Evolutionary conservation across 2,329 filamentous ascomycete species (phyloP), one percentile per base, ranked within the genome.

Genomic region (Diaporthe aspalathi): DNA sequence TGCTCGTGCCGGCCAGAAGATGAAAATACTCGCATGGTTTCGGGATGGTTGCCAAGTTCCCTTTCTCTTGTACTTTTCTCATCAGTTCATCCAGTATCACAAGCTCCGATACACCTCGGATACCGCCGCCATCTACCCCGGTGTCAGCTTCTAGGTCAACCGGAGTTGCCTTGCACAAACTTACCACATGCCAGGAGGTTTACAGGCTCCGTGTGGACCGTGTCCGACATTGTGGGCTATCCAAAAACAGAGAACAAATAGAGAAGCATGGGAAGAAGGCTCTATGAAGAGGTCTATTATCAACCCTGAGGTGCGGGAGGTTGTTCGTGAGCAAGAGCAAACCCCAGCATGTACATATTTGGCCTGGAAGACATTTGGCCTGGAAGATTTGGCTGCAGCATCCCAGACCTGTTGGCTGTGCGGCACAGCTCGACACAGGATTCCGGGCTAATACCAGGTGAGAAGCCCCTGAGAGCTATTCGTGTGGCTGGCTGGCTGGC

Each of bases 1-100:
- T 82, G 68, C 79, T 81, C 2, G 79, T 82, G 0, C 81, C 81
- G 1, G 75, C 80, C 12, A 86, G 84, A 70, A 86, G 77, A 49
- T 82, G 76, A 67, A 83, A 83, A 1, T 75, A 78, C 0, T 81
- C 79, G 70, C 79, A 81, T 38, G 81, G 81, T 67, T 77, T 79
- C 2, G 78, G 80, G 5, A 78, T 50, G 3, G 73, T 70, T 0
- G 52, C 67, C 8, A 77, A 70, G 2, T 77, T 68, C 5, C 73
- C 67, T 24, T 32, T 71, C 14, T 76, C 56, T 35, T 77, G 73
- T 14, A 81, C 74, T n/a, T 63, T 73, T 16, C 69, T 72, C 79
- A 82, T 82, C 20, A 83, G 74, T 11, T 75, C 70, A 52, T 82
- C 66, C 1, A 82, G 68, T 16, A 82, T 80, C 2, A 79, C 71